Evolutionary conservation across 208 protist genomes (phyloP).

Genomic region (Wallacemonas collosoma): DNA sequence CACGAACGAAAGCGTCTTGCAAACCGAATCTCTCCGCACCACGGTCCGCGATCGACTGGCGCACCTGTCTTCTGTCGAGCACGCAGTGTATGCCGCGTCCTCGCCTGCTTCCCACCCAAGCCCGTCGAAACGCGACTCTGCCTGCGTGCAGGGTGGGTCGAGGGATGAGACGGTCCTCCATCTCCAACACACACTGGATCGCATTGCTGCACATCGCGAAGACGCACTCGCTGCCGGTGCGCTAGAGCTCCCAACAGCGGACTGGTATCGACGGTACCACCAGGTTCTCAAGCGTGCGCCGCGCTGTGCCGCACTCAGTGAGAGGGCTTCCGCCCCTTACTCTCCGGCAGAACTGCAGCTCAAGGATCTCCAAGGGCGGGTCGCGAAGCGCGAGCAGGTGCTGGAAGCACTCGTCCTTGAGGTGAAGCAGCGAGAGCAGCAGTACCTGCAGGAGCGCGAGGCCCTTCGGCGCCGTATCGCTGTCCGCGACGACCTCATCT

Average conservation of each 20-base stretch:
- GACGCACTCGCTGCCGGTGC: not conserved
- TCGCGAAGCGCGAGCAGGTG: constrained; percentile 28
- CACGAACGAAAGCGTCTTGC: constrained; percentile 27
- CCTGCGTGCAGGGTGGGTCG: too few relatives aligned
- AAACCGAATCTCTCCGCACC: constrained; percentile 23
- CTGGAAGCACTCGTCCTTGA: constrained; percentile 29
- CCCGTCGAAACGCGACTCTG: too few relatives aligned
- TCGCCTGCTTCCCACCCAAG: not conserved
- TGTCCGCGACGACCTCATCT: constrained; percentile 43
- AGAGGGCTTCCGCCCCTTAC: not conserved
- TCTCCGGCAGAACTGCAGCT: constrained; percentile 20
- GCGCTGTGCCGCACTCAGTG: not conserved
- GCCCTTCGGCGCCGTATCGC: constrained; percentile 31
- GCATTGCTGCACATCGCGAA: not conserved
- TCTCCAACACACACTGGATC: not conserved
- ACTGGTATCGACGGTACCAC: not conserved
- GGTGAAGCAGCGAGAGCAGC: constrained; percentile 24
- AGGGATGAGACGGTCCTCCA: not conserved
- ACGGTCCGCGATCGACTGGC: not conserved
- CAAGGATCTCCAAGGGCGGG: constrained; percentile 29
- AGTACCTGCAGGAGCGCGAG: constrained; percentile 23
- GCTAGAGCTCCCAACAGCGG: not conserved
- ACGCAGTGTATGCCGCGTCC: constrained; percentile 1
- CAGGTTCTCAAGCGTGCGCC: constrained; percentile 1
- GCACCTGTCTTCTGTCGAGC: not conserved